These are phyloP conservation scores for Rhizopogon vulgaris DNA, from an alignment of 768 basidiomycete genomes.

Conservation along the genomic window DNA sequence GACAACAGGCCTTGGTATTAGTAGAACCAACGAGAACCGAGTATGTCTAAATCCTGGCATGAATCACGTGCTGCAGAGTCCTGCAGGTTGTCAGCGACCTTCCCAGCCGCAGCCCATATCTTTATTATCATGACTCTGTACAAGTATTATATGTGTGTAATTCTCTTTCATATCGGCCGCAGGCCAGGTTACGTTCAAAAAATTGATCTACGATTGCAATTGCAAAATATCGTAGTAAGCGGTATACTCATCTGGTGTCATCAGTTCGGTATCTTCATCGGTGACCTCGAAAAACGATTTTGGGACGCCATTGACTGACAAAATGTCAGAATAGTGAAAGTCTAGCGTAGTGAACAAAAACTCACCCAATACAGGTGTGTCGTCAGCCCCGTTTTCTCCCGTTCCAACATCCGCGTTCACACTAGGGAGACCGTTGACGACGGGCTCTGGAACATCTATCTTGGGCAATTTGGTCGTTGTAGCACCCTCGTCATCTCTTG, in stretches of 20 bases:
- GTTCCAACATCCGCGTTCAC: background rate
- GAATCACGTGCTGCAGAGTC: too few species aligned
- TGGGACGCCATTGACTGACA: conserved; percentile 65
- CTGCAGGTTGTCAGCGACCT: too few species aligned
- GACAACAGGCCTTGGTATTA: too few species aligned
- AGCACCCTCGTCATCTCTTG: conserved; percentile 49
- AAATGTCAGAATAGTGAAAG: background rate
- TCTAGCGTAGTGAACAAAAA: background rate
- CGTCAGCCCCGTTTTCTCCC: conserved; percentile 14
- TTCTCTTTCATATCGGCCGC: background rate
- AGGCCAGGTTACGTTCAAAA: background rate
- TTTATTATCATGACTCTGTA: background rate
- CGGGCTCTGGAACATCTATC: conserved; percentile 29
- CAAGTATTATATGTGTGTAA: background rate
- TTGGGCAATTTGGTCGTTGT: conserved; percentile 35
- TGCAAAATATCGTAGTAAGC: conserved; percentile 70
- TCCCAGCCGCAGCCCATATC: too few species aligned
- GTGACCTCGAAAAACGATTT: conserved; percentile 77
- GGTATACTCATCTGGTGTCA: conserved; percentile 92
- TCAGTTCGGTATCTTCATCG: conserved; percentile 87
- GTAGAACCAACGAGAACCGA: too few species aligned
- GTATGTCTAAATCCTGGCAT: too few species aligned
- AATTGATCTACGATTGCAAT: conserved; percentile 27
- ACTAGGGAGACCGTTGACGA: conserved; percentile 13
- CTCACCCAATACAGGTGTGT: conserved; percentile 43